phyloP scores from a whole-genome alignment of 2,329 filamentous ascomycete species.

The Ophiostoma populinum region DNA sequence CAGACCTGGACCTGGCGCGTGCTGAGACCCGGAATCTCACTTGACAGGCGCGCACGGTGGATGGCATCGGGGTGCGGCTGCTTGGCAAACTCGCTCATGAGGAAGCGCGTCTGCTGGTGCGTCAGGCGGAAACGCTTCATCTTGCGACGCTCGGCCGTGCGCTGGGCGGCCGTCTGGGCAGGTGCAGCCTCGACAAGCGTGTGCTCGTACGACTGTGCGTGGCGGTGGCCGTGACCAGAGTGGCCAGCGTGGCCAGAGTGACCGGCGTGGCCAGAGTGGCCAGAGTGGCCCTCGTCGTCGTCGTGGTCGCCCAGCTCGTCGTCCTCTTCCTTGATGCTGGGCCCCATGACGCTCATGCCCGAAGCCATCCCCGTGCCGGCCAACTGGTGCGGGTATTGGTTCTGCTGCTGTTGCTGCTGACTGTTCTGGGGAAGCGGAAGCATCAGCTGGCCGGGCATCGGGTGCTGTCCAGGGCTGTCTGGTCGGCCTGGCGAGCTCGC shows the following conservation, averaged over 20 bases:
- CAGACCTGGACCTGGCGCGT: slow-evolving; percentile 91
- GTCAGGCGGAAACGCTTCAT: slow-evolving; percentile 79
- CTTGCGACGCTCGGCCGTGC: slow-evolving; percentile 39
- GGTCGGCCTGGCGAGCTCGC: too few species aligned
- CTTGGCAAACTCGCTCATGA: slow-evolving; percentile 94
- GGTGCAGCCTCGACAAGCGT: too few species aligned
- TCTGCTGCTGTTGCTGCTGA: neutral
- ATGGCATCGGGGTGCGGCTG: slow-evolving; percentile 88
- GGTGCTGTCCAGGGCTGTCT: too few species aligned
- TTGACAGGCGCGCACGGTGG: slow-evolving; percentile 69
- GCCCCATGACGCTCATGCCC: slow-evolving; percentile 14
- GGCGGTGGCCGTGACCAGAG: too few species aligned
- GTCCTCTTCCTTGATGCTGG: slow-evolving; percentile 28
- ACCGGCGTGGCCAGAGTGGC: too few species aligned
- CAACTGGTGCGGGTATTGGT: neutral
- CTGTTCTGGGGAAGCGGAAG: too few species aligned
- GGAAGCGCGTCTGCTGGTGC: slow-evolving; percentile 89
- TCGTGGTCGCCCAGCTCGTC: slow-evolving; percentile 38
- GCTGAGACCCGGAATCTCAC: slow-evolving; percentile 81
- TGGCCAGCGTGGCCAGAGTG: too few species aligned
- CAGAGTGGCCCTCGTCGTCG: slow-evolving; percentile 35
- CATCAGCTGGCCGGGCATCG: too few species aligned
- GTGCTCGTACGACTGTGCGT: too few species aligned
- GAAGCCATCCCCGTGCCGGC: neutral
- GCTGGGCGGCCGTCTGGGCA: slow-evolving; percentile 36